Percentiles rank a stretch among this genome's conserved stretches.
Conservation (phyloP, 1,139 yeast genomes). For the Barnettozyma hawaiiensis region DNA sequence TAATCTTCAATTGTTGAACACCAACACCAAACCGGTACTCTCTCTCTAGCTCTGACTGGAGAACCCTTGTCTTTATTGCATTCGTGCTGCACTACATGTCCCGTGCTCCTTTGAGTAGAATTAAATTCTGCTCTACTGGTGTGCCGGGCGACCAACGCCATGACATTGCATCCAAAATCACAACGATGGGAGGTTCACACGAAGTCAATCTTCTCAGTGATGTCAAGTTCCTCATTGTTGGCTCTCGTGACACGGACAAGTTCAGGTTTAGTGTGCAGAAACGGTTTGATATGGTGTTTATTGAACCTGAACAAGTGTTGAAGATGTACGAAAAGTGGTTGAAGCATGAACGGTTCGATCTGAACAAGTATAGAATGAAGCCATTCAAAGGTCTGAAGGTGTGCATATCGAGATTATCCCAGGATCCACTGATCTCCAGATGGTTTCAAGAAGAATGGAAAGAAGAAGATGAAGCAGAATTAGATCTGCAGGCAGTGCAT, state of each 20-base stretch:
- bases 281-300: slow-evolving; percentile 54
- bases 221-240: slow-evolving; percentile 63
- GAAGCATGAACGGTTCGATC: slow-evolving; percentile 34
- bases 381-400: slow-evolving; percentile 44
- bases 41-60: too few species aligned
- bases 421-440: slow-evolving; percentile 22
- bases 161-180: slow-evolving; percentile 35
- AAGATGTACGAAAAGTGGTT: slow-evolving; percentile 49
- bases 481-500: slow-evolving; percentile 19
- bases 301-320: slow-evolving; percentile 43
- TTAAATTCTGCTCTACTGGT: slow-evolving; percentile 33
- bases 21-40: too few species aligned
- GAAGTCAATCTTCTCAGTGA: slow-evolving; percentile 61
- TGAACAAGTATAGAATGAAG: slow-evolving; percentile 32
- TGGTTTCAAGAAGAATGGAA: slow-evolving; percentile 16
- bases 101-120: not conserved
- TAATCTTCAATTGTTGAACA: too few species aligned
- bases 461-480: too few species aligned
- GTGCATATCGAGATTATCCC: slow-evolving; percentile 47
- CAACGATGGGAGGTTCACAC: slow-evolving; percentile 58
- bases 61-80: too few species aligned
- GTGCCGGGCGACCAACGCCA: slow-evolving; percentile 27
- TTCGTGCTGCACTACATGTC: not conserved
- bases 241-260: slow-evolving; percentile 61
- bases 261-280: slow-evolving; percentile 56